phyloP scores from a whole-genome alignment of 2,329 filamentous ascomycete genomes.

The Fusarium secorum region DNA sequence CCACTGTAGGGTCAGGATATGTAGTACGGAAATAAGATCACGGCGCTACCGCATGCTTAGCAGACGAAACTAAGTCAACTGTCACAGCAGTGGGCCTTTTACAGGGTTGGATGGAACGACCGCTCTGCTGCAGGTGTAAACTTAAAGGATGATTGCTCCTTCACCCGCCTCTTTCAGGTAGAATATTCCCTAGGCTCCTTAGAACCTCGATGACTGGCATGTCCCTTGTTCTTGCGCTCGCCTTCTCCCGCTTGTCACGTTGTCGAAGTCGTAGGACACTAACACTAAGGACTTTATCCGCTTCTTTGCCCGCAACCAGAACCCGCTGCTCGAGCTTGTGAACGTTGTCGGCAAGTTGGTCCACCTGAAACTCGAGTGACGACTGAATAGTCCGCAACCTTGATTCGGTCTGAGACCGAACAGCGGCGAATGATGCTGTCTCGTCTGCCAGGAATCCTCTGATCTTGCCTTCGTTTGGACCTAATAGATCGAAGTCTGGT shows the following conservation, averaged over 20 bases:
- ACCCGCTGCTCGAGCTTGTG: conserved; percentile 86
- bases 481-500: conserved; percentile 69
- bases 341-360: conserved; percentile 84
- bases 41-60: no score
- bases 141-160: no score
- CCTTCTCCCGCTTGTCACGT: conserved; percentile 70
- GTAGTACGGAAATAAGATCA: no score
- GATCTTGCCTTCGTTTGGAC: conserved; percentile 72
- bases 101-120: no score
- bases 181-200: conserved; percentile 72
- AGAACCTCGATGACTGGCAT: conserved; percentile 78
- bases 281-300: conserved; percentile 74
- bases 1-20: no score
- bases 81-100: no score
- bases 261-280: conserved; percentile 76
- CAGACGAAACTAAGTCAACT: no score
- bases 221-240: conserved; percentile 67
- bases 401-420: conserved; percentile 55
- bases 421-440: conserved; percentile 51
- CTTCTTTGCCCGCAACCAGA: conserved; percentile 75
- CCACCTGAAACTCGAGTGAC: conserved; percentile 78
- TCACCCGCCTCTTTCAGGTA: conserved; percentile 61
- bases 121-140: no score
- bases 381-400: conserved; percentile 57
- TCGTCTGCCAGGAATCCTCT: conserved; percentile 63